Evolutionary conservation across 2,329 filamentous ascomycete genomes (phyloP), one percentile per base, ranked within the genome.

Genomic region (Phialophora verrucosa): DNA sequence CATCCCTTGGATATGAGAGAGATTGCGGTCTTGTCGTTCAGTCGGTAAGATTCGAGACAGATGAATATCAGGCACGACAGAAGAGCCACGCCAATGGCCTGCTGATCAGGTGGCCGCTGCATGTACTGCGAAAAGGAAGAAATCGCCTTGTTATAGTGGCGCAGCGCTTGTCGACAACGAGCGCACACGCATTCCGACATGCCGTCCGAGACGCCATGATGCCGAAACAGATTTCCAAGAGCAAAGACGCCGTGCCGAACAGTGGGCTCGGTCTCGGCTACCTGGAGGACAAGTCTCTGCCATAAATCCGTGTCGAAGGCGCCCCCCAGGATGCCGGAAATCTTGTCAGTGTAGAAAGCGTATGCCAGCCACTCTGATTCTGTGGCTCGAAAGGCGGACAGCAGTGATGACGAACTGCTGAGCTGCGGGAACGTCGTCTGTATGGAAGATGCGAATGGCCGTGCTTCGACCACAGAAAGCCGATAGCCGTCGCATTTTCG

Each of bases 311-410:
- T 6, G 8, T 60, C 58, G 35, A 60, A 60, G 12, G 58, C 42
- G 47, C 58, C 58, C 4, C 44, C 44, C 44, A 60, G 12, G 17
- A 51, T 51, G 4, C 42, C 32, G 10, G 58, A 38, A 17, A 60
- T 38, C 6, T 35, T 23, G 17, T 51, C 17, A 31, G 17, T 32
- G 58, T 60, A 60, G 47, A 51, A 60, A 1, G 42, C 27, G 32
- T 60, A 60, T 20, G 58, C 58, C n/a, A 35, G 44, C 58, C 58
- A 60, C 42, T 60, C 58, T 12, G 58, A 27, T n/a, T 35, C 42
- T 25, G 58, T 60, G 29, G 58, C 58, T 10, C 58, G 58, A 60
- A 60, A 60, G n/a, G 58, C 42, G 4, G 58, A 60, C 6, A 60
- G 58, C n/a, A 60, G 25, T 27, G 44, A 53, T 5, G 58, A 60